Percentiles rank a stretch among this genome's conserved stretches.
These are phyloP conservation scores for Rhynchosporium secalis DNA, from an alignment of 2,329 filamentous ascomycete species.

Conservation along the genomic window DNA sequence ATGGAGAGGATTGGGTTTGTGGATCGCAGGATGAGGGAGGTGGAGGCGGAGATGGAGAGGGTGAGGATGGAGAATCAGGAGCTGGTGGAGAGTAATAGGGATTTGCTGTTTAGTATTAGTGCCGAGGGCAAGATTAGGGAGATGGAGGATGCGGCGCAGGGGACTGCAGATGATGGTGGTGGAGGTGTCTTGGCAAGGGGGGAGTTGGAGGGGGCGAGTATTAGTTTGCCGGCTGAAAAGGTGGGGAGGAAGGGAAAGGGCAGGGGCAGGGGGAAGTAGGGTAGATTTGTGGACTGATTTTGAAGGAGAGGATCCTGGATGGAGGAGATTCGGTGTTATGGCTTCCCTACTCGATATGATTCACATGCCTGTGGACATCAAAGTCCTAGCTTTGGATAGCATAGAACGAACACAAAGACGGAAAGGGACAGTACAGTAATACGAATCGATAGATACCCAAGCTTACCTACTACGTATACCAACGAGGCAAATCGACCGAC, in stretches of 20 bases:
- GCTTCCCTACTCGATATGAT: too few species aligned
- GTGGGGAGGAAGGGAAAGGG: conserved; percentile 31
- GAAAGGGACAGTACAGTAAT: too few species aligned
- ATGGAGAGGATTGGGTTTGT: conserved; percentile 79
- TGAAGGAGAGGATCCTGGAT: neutral
- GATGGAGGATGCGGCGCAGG: conserved; percentile 52
- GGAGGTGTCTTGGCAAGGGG: conserved; percentile 52
- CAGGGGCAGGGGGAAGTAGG: conserved; percentile 31
- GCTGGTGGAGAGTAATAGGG: conserved; percentile 82
- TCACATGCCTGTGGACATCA: too few species aligned
- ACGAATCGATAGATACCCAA: too few species aligned
- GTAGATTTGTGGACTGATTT: neutral
- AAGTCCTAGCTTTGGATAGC: too few species aligned
- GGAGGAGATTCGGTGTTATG: too few species aligned
- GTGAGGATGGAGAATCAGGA: conserved; percentile 84
- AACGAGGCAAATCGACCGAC: too few species aligned
- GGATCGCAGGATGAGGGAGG: conserved; percentile 58
- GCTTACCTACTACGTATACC: too few species aligned
- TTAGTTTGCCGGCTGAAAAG: conserved; percentile 55
- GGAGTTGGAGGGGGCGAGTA: conserved; percentile 73
- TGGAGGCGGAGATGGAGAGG: conserved; percentile 68
- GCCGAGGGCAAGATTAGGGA: conserved; percentile 76
- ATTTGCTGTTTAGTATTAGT: conserved; percentile 84
- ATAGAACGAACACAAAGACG: too few species aligned
- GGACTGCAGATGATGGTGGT: conserved; percentile 45